Conservation (phyloP, 2,329 filamentous ascomycete species). For the Pseudogymnoascus sp. region DNA sequence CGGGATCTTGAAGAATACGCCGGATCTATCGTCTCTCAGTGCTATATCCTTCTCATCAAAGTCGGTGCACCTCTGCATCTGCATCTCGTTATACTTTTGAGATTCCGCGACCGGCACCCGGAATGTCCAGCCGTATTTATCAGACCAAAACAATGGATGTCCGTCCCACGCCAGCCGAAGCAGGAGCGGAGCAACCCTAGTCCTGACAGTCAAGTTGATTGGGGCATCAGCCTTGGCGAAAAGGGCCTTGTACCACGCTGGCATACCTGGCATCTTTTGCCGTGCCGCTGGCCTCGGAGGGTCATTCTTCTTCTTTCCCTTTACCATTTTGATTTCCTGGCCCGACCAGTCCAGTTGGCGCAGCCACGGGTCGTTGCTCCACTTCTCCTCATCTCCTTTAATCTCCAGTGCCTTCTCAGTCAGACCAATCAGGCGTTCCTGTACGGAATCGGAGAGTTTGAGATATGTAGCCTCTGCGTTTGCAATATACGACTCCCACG, state of each 20-base stretch:
- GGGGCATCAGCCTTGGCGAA: constrained; percentile 61
- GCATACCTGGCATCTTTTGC: constrained; percentile 93
- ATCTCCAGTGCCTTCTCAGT: constrained; percentile 70
- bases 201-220: constrained; percentile 77
- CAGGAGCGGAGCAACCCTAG: constrained; percentile 77
- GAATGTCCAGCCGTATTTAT: constrained; percentile 90
- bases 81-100: constrained; percentile 59
- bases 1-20: constrained; percentile 84
- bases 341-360: constrained; percentile 92
- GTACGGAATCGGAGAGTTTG: constrained; percentile 67
- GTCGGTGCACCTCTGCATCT: constrained; percentile 70
- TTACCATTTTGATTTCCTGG: constrained; percentile 84
- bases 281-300: constrained; percentile 67
- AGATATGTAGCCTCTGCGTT: constrained; percentile 83
- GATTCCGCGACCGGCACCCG: constrained; percentile 59
- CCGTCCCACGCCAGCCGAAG: constrained; percentile 83
- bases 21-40: constrained; percentile 58
- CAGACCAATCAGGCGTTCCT: constrained; percentile 64
- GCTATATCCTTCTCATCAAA: constrained; percentile 60
- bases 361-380: constrained; percentile 80
- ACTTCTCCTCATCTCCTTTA: constrained; percentile 62
- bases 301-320: constrained; percentile 81
- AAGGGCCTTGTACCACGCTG: constrained; percentile 91
- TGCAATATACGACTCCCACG: constrained; percentile 78
- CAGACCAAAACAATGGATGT: constrained; percentile 85